Percentiles rank a stretch among this genome's conserved stretches.
Conservation (phyloP, 768 basidiomycete genomes). For the Lentinula detonsa region DNA sequence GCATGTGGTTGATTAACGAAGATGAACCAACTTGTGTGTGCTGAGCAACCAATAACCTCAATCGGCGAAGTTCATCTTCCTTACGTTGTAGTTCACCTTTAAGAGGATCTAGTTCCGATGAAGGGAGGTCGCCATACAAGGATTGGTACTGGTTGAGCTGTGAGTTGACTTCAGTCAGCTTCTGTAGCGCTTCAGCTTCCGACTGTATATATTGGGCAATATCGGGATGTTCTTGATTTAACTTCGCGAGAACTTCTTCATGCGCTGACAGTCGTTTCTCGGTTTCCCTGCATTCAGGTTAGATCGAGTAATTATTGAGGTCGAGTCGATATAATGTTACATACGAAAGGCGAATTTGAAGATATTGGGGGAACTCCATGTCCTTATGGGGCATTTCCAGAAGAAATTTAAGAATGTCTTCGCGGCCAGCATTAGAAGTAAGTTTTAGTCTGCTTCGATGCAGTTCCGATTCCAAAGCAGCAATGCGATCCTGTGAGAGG, state of each 20-base stretch:
- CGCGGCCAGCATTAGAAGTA: slow-evolving; percentile 67
- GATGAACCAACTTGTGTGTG: slow-evolving; percentile 49
- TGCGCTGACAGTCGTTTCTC: slow-evolving; percentile 45
- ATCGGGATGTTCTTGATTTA: slow-evolving; percentile 49
- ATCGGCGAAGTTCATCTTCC: slow-evolving; percentile 57
- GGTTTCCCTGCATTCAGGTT: slow-evolving; percentile 33
- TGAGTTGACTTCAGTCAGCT: slow-evolving; percentile 36
- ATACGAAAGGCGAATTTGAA: slow-evolving; percentile 54
- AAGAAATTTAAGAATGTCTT: slow-evolving; percentile 70
- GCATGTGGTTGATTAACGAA: neutral
- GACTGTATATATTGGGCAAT: slow-evolving; percentile 39
- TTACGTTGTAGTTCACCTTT: slow-evolving; percentile 52
- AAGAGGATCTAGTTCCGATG: slow-evolving; percentile 49
- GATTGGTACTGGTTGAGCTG: slow-evolving; percentile 58
- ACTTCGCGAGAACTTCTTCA: slow-evolving; percentile 43
- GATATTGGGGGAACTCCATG: slow-evolving; percentile 39
- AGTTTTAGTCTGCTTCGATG: slow-evolving; percentile 66
- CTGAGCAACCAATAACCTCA: slow-evolving; percentile 61
- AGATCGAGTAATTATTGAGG: slow-evolving; percentile 11
- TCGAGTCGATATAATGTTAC: slow-evolving; percentile 14
- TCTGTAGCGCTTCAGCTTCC: slow-evolving; percentile 45
- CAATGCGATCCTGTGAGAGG: slow-evolving; percentile 58
- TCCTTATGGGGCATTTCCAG: slow-evolving; percentile 49
- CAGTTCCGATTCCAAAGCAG: slow-evolving; percentile 65
- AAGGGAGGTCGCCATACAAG: slow-evolving; percentile 53